A percentile compares a stretch with the other conserved stretches of the same genome.
Evolutionary conservation across 2,329 filamentous ascomycete genomes (phyloP).

Genomic region (Penicillium sp.): DNA sequence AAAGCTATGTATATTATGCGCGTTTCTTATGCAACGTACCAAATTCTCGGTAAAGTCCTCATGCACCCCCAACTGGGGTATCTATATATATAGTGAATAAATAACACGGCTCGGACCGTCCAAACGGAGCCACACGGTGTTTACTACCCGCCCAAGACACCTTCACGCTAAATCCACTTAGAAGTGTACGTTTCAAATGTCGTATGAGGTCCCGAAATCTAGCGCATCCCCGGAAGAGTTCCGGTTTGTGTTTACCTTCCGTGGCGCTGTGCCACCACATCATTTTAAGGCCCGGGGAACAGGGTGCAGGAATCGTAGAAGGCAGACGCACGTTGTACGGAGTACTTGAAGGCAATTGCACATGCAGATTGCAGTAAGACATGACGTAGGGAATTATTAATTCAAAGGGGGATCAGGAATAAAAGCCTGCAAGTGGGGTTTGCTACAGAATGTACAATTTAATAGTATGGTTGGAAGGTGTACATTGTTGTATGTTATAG

Average conservation of each 20-base stretch:
- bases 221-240: neutral
- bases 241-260: neutral
- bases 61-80: neutral
- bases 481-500: too few relatives aligned
- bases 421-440: neutral
- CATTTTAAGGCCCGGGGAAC: neutral
- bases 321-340: neutral
- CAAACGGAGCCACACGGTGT: slow-evolving; percentile 5
- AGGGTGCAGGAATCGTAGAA: neutral
- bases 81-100: neutral
- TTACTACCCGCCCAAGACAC: neutral
- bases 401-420: neutral
- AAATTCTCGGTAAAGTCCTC: neutral
- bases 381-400: neutral
- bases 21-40: neutral
- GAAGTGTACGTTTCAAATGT: neutral
- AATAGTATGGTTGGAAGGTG: too few relatives aligned
- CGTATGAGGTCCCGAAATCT: neutral
- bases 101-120: slow-evolving; percentile 8
- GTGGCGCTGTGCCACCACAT: slow-evolving; percentile 1
- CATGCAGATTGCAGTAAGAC: neutral
- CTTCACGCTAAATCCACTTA: neutral
- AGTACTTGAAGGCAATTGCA: neutral
- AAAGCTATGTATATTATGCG: too few relatives aligned
- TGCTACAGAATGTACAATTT: neutral